These are phyloP conservation scores for Malassezia japonica DNA, from an alignment of 1,284 basidiomycete species.

Conservation along the genomic window DNA sequence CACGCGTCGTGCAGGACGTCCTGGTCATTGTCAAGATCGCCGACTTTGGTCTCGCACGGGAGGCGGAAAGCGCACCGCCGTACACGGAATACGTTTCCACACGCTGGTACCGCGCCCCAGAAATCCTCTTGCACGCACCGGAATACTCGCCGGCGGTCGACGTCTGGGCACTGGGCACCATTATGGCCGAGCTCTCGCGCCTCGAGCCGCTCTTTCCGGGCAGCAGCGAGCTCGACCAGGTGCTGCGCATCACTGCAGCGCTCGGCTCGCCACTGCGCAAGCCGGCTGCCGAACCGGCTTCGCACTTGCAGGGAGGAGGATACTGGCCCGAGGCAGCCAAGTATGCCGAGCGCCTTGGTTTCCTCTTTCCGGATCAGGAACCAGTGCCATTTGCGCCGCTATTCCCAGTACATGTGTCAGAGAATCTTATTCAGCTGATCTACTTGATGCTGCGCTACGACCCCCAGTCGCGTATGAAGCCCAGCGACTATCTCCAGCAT, in stretches of 20 bases:
- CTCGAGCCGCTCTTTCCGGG: slow-evolving; percentile 96
- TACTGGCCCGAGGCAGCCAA: slow-evolving; percentile 80
- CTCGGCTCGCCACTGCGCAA: slow-evolving; percentile 82
- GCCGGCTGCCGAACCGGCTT: slow-evolving; percentile 62
- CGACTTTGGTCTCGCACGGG: slow-evolving; percentile 92
- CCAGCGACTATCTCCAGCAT: slow-evolving; percentile 75
- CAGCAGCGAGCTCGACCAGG: slow-evolving; percentile 85
- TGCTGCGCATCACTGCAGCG: slow-evolving; percentile 76
- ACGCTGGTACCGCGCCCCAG: slow-evolving; percentile 96
- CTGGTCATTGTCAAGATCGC: slow-evolving; percentile 95
- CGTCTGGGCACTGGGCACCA: slow-evolving; percentile 98
- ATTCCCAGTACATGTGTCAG: slow-evolving; percentile 11
- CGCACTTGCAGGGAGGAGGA: slow-evolving; percentile 65
- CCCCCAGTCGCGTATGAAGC: slow-evolving; percentile 72
- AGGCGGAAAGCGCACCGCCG: slow-evolving; percentile 76
- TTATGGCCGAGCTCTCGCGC: slow-evolving; percentile 91
- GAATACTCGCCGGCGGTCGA: slow-evolving; percentile 95
- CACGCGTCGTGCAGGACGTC: slow-evolving; percentile 61
- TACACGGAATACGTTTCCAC: slow-evolving; percentile 99
- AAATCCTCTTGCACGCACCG: slow-evolving; percentile 79
- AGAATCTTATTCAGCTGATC: slow-evolving; percentile 80
- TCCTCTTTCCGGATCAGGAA: slow-evolving; percentile 72
- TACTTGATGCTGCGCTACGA: slow-evolving; percentile 84
- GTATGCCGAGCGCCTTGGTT: slow-evolving; percentile 77
- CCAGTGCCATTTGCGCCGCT: slow-evolving; percentile 11